A percentile compares a stretch with the other conserved stretches of the same genome.
phyloP scores from a whole-genome alignment of 2,329 filamentous ascomycete genomes.

The Ceratocystis eucalypticola region DNA sequence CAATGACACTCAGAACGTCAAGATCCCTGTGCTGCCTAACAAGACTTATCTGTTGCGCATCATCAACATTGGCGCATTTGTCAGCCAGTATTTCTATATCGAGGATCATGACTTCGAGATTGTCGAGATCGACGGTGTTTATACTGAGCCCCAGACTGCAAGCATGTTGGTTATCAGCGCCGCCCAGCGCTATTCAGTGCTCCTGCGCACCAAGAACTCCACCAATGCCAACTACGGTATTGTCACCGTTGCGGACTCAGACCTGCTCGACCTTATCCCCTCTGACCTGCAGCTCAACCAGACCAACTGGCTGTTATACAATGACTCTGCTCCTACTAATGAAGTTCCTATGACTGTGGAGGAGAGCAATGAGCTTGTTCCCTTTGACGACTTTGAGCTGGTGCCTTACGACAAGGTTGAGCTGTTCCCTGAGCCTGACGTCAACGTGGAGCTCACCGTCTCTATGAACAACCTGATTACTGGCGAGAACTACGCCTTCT shows the following conservation, averaged over 20 bases:
- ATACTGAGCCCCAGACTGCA: conserved; percentile 33
- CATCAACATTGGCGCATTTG: conserved; percentile 40
- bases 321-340: conserved; percentile 21
- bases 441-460: conserved; percentile 36
- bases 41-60: conserved; percentile 42
- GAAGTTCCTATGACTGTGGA: conserved; percentile 21
- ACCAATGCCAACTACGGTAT: conserved; percentile 36
- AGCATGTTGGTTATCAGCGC: conserved; percentile 34
- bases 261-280: conserved; percentile 32
- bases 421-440: conserved; percentile 36
- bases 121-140: conserved; percentile 38
- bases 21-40: conserved; percentile 33
- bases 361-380: conserved; percentile 35
- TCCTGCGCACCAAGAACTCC: conserved; percentile 35
- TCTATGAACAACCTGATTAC: conserved; percentile 41
- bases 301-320: conserved; percentile 28
- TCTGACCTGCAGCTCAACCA: conserved; percentile 36
- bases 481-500: conserved; percentile 42
- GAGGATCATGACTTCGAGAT: conserved; percentile 29
- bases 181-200: conserved; percentile 37
- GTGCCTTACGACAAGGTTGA: conserved; percentile 40
- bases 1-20: conserved; percentile 36
- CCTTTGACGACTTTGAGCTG: conserved; percentile 43
- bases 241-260: conserved; percentile 21
- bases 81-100: conserved; percentile 35